These are phyloP conservation scores for Boletus sp. DNA, from an alignment of 1,284 basidiomycete species.

Conservation along the genomic window DNA sequence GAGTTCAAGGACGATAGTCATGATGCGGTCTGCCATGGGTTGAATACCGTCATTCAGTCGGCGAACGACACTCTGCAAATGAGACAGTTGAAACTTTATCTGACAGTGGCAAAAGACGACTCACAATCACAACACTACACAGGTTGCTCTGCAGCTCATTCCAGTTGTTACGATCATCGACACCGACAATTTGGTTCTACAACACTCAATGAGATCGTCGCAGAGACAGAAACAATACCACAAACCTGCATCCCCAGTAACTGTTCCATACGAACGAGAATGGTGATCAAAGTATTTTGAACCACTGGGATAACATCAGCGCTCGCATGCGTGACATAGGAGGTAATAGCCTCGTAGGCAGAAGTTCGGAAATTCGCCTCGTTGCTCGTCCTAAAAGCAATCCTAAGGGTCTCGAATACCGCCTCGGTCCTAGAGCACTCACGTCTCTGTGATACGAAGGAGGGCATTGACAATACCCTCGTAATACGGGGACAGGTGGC, in stretches of 20 bases:
- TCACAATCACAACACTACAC: constrained; percentile 83
- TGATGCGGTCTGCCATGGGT: constrained; percentile 90
- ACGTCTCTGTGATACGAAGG: constrained; percentile 84
- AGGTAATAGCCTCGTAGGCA: constrained; percentile 93
- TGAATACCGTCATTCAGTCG: constrained; percentile 82
- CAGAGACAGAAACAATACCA: constrained; percentile 1
- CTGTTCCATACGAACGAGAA: constrained; percentile 87
- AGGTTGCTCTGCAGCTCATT: constrained; percentile 97
- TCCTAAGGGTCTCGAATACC: constrained; percentile 9
- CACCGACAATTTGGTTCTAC: constrained; percentile 90
- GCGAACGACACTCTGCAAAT: constrained; percentile 71
- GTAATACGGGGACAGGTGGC: constrained; percentile 85
- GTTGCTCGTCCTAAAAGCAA: constrained; percentile 63
- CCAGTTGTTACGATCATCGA: constrained; percentile 98
- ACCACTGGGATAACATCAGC: constrained; percentile 80
- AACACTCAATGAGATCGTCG: constrained; percentile 3
- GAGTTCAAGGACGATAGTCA: constrained; percentile 87
- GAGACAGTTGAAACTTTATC: constrained; percentile 2
- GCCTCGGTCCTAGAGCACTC: constrained; percentile 26
- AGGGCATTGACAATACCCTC: constrained; percentile 83
- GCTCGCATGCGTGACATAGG: constrained; percentile 80
- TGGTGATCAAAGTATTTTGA: constrained; percentile 77
- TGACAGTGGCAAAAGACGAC: constrained; percentile 22
- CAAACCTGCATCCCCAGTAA: constrained; percentile 75
- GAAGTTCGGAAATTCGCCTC: constrained; percentile 93